Evolutionary conservation across 2,329 filamentous ascomycete genomes (phyloP).

Genomic region (Monosporascus cannonballus): DNA sequence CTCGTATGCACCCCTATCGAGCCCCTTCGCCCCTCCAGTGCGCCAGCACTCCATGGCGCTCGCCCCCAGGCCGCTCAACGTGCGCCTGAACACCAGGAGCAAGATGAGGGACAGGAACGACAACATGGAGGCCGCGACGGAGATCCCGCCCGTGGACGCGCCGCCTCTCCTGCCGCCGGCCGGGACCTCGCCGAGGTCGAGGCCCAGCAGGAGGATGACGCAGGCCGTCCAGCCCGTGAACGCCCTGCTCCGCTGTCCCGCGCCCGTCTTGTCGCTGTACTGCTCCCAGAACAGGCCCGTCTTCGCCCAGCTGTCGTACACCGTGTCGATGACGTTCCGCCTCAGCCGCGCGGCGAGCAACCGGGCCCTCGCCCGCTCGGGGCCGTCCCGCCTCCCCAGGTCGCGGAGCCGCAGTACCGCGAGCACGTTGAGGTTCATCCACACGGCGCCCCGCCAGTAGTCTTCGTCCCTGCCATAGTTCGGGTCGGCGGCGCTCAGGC

Average conservation of each 20-base stretch:
- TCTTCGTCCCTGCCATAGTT: constrained; percentile 12
- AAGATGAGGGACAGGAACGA: neutral
- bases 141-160: neutral
- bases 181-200: constrained; percentile 37
- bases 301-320: constrained; percentile 48
- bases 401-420: constrained; percentile 51
- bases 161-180: neutral
- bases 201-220: constrained; percentile 64
- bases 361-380: constrained; percentile 3
- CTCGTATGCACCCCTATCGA: neutral
- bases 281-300: constrained; percentile 70
- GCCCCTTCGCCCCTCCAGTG: neutral
- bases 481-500: constrained; percentile 10
- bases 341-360: constrained; percentile 12
- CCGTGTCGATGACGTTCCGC: constrained; percentile 8
- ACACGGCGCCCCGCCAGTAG: constrained; percentile 17
- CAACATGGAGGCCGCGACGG: neutral
- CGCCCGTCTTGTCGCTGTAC: constrained; percentile 61
- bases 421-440: constrained; percentile 28
- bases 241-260: constrained; percentile 61
- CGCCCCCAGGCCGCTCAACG: neutral
- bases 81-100: neutral
- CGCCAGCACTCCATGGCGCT: neutral
- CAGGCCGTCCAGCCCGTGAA: constrained; percentile 71
- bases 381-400: constrained; percentile 3